A percentile compares a stretch with the other conserved stretches of the same genome.
phyloP scores from a whole-genome alignment of 768 basidiomycete species.

The Agrocybe chaxingu region DNA sequence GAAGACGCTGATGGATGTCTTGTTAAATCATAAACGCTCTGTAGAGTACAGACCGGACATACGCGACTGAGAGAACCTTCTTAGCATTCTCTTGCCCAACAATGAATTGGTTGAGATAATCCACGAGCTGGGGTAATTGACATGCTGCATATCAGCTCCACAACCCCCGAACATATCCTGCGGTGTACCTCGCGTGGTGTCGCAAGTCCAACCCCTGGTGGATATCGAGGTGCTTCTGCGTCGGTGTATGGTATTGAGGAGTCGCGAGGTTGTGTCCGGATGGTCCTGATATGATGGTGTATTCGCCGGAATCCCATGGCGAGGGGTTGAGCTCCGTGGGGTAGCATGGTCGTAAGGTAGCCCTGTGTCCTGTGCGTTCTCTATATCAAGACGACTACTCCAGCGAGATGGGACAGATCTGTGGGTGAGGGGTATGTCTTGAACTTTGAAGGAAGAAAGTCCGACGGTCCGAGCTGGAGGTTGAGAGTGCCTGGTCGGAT shows the following conservation, averaged over 20 bases:
- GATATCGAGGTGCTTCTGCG: constrained; percentile 20
- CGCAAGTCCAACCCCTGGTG: constrained; percentile 49
- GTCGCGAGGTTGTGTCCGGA: constrained; percentile 61
- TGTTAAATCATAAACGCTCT: background rate
- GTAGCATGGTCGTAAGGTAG: too few relatives aligned
- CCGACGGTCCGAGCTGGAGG: too few relatives aligned
- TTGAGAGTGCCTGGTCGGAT: too few relatives aligned
- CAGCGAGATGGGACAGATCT: too few relatives aligned
- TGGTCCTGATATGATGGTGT: constrained; percentile 23
- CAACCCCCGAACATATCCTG: background rate
- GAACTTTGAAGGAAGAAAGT: too few relatives aligned
- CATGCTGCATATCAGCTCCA: background rate
- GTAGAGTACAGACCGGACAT: constrained; percentile 29
- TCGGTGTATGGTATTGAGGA: constrained; percentile 13
- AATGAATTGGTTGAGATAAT: constrained; percentile 86
- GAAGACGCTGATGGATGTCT: constrained; percentile 60
- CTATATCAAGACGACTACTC: too few relatives aligned
- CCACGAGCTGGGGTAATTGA: constrained; percentile 55
- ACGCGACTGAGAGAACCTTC: constrained; percentile 93
- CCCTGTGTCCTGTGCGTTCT: too few relatives aligned
- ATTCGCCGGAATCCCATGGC: constrained; percentile 10
- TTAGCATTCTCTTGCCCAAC: constrained; percentile 92
- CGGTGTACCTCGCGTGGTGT: constrained; percentile 49
- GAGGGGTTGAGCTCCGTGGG: background rate
- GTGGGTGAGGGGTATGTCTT: too few relatives aligned